Base-by-base conservation (phyloP, 768 basidiomycete genomes). In the Heimioporus sp. region DNA sequence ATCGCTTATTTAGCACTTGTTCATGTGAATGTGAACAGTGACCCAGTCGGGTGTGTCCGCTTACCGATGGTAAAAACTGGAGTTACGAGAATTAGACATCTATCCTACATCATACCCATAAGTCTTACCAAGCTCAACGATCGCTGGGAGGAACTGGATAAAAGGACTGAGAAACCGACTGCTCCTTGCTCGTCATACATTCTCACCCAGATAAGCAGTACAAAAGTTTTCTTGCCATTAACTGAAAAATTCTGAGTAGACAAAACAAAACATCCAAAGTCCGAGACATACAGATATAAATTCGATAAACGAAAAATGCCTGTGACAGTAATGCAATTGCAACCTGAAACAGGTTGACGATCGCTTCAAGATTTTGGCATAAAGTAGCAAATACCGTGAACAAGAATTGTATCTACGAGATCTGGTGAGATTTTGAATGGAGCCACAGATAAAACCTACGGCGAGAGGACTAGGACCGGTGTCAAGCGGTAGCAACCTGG, bases 131-230 rank as follows among this genome's bases (percentile, higher is more conserved):
- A 43, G 28, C 42, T 30, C 28, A 5, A 31, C 1, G 28, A 43
- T 30, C 15, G 42, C 21, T n/a, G 31, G 28, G 11, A 37, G 6
- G 30, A 44, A 10, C 24, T 36, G 24, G n/a, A 40, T 15, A 2
- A 10, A 32, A 17, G 15, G 1, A 20, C 10, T 37, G 17, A 24
- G 13, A 28, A 28, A 48, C 21, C 15, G 15, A 24, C 21, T 38
- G n/a, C n/a, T 19, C 36, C 59, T 32, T 32, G 24, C 57, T 40
- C 43, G 68, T 61, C 21, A 56, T 49, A 4, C 43, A n/a, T 1
- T 8, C 44, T 16, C 42, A 54, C 53, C 53, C 43, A 54, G 15
- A 51, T 19, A 28, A 54, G 34, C 17, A 47, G 53, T 24, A 34
- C 49, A 13, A 41, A 17, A 21, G 46, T 15, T 19, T 20, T 51